Conservation (phyloP, 2,329 filamentous ascomycete species). For the Sporothrix luriei region DNA sequence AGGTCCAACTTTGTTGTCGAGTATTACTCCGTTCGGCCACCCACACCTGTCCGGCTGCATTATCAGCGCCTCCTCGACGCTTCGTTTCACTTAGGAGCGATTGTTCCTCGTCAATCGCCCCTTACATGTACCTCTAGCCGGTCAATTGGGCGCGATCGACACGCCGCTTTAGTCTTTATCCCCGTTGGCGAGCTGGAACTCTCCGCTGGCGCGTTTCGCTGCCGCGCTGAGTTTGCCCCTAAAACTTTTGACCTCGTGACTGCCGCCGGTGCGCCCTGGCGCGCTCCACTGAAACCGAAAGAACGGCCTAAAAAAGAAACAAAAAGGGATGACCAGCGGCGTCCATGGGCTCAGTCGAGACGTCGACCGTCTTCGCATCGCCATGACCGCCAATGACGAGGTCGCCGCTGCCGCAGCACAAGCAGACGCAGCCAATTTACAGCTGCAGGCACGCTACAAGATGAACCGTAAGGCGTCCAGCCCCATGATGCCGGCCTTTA, state of each 20-base stretch:
- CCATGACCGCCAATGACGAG: slow-evolving; percentile 42
- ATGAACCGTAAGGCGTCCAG: slow-evolving; percentile 61
- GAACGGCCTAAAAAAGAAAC: slow-evolving; percentile 13
- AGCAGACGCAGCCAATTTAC: slow-evolving; percentile 39
- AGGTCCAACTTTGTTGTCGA: neutral
- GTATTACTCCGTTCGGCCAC: neutral
- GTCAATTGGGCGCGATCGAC: slow-evolving; percentile 22
- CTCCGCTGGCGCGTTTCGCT: slow-evolving; percentile 14
- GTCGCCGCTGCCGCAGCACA: slow-evolving; percentile 36
- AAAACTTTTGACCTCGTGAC: slow-evolving; percentile 19
- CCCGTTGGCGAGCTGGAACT: neutral
- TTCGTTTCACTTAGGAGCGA: neutral
- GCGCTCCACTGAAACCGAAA: slow-evolving; percentile 1
- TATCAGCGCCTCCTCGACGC: neutral
- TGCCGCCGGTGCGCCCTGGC: slow-evolving; percentile 15
- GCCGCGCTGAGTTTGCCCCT: slow-evolving; percentile 5
- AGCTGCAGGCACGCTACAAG: slow-evolving; percentile 42
- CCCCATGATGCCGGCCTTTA: slow-evolving; percentile 83
- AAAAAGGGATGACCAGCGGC: slow-evolving; percentile 35
- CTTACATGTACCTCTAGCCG: neutral
- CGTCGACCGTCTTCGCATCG: slow-evolving; percentile 37
- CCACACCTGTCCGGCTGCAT: neutral
- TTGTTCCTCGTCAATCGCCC: slow-evolving; percentile 19
- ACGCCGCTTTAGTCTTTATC: slow-evolving; percentile 15
- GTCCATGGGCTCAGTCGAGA: slow-evolving; percentile 36